Evolutionary conservation across 164 flowering plant species (phyloP).

Genomic region (Cinnamomum micranthum): DNA sequence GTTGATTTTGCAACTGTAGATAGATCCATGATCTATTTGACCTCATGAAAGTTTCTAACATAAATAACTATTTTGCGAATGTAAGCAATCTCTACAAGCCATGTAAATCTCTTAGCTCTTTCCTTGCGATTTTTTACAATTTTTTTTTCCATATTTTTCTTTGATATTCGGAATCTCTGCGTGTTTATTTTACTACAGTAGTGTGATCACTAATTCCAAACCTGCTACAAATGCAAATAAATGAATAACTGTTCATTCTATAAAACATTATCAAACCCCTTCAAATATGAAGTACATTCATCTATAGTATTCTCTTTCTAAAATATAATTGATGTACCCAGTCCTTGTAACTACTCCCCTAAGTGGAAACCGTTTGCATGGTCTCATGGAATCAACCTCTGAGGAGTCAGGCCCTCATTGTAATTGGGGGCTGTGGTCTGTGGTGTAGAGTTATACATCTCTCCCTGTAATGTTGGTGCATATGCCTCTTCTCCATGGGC

Average conservation of each 20-base stretch:
- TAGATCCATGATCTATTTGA: too few species aligned
- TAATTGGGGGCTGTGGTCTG: background rate
- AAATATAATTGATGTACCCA: background rate
- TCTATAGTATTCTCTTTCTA: too few species aligned
- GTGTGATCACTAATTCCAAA: background rate
- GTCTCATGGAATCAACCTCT: background rate
- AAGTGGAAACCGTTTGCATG: background rate
- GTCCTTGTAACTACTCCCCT: background rate
- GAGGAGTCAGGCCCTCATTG: background rate
- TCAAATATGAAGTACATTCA: background rate
- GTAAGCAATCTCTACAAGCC: too few species aligned
- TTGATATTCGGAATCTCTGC: too few species aligned
- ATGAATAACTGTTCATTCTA: background rate
- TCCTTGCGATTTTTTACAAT: too few species aligned
- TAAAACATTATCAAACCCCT: background rate
- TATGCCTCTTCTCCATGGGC: conserved; percentile 39
- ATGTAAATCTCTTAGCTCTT: too few species aligned
- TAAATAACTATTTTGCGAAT: too few species aligned
- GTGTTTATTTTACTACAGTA: too few species aligned
- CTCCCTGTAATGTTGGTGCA: conserved; percentile 24
- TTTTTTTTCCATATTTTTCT: too few species aligned
- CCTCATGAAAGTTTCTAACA: too few species aligned
- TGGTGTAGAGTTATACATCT: conserved; percentile 3
- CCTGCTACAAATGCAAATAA: background rate
- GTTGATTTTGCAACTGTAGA: too few species aligned